Conservation (phyloP, 345 rosid genomes). For the Salix suchowensis region DNA sequence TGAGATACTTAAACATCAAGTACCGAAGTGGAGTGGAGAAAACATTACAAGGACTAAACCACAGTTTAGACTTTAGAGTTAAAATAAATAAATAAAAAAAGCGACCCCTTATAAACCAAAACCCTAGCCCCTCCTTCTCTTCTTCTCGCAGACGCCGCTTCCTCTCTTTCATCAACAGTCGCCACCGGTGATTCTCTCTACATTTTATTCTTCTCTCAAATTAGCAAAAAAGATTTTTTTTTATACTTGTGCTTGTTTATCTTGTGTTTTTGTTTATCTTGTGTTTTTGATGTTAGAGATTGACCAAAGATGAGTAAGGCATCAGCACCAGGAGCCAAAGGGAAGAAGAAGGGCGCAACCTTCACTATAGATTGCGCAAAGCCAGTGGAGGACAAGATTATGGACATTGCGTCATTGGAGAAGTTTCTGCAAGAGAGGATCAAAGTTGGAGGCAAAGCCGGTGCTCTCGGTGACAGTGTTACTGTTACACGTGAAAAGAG, state of each 20-base stretch:
- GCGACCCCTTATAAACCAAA: neutral
- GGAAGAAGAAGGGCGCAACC: slow-evolving; percentile 52
- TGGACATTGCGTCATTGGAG: slow-evolving; percentile 69
- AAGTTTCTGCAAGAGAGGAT: slow-evolving; percentile 74
- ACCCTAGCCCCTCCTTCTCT: neutral
- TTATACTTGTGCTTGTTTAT: neutral
- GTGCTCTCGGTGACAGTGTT: slow-evolving; percentile 60
- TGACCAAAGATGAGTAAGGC: slow-evolving; percentile 7
- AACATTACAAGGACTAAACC: neutral
- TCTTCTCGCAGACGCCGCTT: neutral
- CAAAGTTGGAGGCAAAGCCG: slow-evolving; percentile 75
- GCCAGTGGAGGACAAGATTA: slow-evolving; percentile 72
- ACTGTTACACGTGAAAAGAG: slow-evolving; percentile 41
- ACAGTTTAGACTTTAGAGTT: neutral
- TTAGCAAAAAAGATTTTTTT: neutral
- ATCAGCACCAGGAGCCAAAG: slow-evolving; percentile 13
- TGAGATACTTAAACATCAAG: neutral
- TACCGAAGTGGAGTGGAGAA: neutral
- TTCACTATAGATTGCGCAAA: slow-evolving; percentile 57
- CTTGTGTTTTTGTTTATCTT: neutral
- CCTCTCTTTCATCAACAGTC: neutral
- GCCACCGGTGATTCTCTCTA: neutral
- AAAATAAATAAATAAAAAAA: too few relatives aligned
- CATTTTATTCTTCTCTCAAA: neutral
- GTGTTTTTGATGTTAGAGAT: neutral